Evolutionary conservation across 2,329 filamentous ascomycete species (phyloP), one percentile per base, ranked within the genome.

Genomic region (Pseudogymnoascus sp.): DNA sequence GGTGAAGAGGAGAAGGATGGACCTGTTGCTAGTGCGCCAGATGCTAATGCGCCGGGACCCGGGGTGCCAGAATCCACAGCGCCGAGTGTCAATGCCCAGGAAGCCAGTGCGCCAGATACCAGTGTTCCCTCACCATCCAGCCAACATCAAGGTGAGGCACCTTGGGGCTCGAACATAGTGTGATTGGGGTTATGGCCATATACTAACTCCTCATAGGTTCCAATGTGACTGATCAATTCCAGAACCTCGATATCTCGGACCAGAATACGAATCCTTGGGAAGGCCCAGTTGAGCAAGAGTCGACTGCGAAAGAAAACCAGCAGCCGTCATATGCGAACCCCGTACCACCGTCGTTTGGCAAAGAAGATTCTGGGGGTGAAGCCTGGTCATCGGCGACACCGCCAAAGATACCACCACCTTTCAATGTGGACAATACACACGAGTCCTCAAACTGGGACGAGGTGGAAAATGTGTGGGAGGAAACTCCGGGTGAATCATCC

Each of bases 381-480:
- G 69, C 67, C 29, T 73, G 72, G 72, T 66, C 35, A 2, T 37
- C 69, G 42, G 44, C 59, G 26, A 17, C 62, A 26, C 53, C 64
- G 37, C 66, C 66, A 6, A 64, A 63, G 59, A 60, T 61, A 62
- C 61, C 64, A 4, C 66, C 67, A n/a, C 62, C 70, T 42, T 59
- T 72, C n/a, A 65, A 72, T 64, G 35, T 70, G 23, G 69, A 72
- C n/a, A 67, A 68, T 19, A 56, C 46, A 42, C 66, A 67, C 9
- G 71, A 72, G 65, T 72, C 71, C 1, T 70, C 69, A n/a, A 70
- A 69, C 38, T 72, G 71, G 71, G 69, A 73, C 44, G 72, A 73
- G 26, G 69, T 68, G n/a, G 61, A 66, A 17, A 66, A 71, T 65
- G 70, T 63, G 9, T 73, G 71, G 72, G 70, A 70, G 60, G 67